Evolutionary conservation across 2,329 filamentous ascomycete genomes (phyloP), one percentile per base, ranked within the genome.

Genomic region (Fusarium heterosporum): DNA sequence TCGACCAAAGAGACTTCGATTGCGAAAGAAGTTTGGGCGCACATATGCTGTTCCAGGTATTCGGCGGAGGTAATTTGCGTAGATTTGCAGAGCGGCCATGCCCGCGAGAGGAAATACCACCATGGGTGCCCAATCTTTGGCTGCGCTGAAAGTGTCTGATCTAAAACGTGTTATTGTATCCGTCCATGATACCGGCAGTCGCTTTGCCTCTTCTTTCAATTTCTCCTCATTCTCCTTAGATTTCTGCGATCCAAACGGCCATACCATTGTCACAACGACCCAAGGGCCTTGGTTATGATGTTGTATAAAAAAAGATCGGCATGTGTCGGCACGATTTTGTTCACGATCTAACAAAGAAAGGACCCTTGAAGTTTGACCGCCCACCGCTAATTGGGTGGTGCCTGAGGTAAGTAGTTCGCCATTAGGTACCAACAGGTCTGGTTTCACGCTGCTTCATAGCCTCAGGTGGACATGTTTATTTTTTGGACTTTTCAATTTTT

Each of bases 21-120:
- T 89, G 43, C 92, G 88, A 75, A 95, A 95, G 75, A 90, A 90
- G 12, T 83, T 82, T 3, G 93, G 91, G 46, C 88, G 88, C 70
- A 99, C 90, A 75, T 93, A 86, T 25, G 86, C 83, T 34, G 92
- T 87, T 55, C 88, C 90, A 6, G 93, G 93, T 57, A 98, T 93
- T 51, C 96, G 91, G 34, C 93, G 90, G 47, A 99, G 82, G 75
- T 94, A 96, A 57, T 85, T 90, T 71, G 86, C 87, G 79, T 94
- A 94, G 45, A 94, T 71, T 48, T 80, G 79, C 36, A 81, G 63
- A 14, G 78, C 77, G 14, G 75, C 76, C 22, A 81, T 74, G 26
- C 78, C 78, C 13, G 75, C 73, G 13, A 81, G 70, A 7, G 79
- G 79, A 55, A 78, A 77, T 6, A 76, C 50, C 13, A 80, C 77